Percentiles rank a stretch among this genome's conserved stretches.
These are phyloP conservation scores for Pseudophaeomoniella oleicola DNA, from an alignment of 2,329 filamentous ascomycete genomes.

Conservation along the genomic window DNA sequence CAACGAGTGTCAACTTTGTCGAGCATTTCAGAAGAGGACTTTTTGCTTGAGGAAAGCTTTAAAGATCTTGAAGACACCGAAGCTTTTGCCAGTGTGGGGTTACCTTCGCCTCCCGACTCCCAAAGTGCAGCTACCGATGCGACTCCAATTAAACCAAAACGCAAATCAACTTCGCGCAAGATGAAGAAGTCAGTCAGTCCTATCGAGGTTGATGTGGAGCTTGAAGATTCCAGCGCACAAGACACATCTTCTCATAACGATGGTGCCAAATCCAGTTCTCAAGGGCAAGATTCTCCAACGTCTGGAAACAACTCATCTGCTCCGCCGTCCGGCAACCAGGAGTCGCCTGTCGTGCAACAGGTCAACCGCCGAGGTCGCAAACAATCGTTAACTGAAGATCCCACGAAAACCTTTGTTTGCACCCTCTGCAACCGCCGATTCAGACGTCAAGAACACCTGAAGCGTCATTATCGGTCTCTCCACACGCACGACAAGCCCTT, in stretches of 20 bases:
- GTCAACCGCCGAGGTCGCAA: conserved; percentile 90
- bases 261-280: conserved; percentile 19
- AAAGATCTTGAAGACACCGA: conserved; percentile 60
- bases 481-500: conserved; percentile 99
- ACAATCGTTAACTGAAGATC: conserved; percentile 94
- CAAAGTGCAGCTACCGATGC: conserved; percentile 37
- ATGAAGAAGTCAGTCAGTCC: conserved; percentile 16
- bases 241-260: conserved; percentile 29
- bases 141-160: conserved; percentile 32
- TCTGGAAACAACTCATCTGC: conserved; percentile 32
- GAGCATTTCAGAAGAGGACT: conserved; percentile 60
- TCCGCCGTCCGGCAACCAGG: conserved; percentile 4
- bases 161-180: conserved; percentile 26
- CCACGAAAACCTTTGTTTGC: conserved; percentile 96
- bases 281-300: conserved; percentile 22
- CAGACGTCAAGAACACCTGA: conserved; percentile 94
- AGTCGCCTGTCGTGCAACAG: conserved; percentile 18
- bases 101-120: conserved; percentile 49
- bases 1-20: conserved; percentile 51
- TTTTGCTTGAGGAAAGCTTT: conserved; percentile 62
- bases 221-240: conserved; percentile 12
- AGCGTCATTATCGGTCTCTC: conserved; percentile 95
- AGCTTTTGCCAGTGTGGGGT: conserved; percentile 42
- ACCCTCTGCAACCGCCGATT: conserved; percentile 93
- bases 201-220: conserved; percentile 17